Evolutionary conservation across 2,329 filamentous ascomycete species (phyloP), one percentile per base, ranked within the genome.

Genomic region (Diaporthe aspalathi): DNA sequence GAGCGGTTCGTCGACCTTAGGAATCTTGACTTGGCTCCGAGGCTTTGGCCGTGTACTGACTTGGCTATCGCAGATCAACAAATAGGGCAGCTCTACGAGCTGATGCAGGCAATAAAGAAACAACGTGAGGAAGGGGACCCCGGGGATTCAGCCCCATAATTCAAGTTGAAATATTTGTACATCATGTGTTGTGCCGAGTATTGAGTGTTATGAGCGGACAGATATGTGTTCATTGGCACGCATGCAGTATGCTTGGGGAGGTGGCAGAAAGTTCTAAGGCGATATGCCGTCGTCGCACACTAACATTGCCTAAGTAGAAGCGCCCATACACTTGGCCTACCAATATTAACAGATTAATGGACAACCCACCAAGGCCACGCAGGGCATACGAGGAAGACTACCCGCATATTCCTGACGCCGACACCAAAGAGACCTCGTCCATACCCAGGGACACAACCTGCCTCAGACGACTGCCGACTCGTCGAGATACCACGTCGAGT

Each of bases 1-100:
- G 94, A 98, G 93, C 80, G 95, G 94, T 97, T 81, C 76, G 91
- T 72, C 16, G 27, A 14, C 1, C 6, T 32, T 24, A 84, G 29
- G 22, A n/a, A 14, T 5, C 12, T 38, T 5, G 17, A 11, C 22
- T n/a, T 9, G 5, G 8, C 1, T 5, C 14, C 49, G 16, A 24
- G 11, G 2, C 29, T 20, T 27, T 50, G 14, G 5, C 68, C 75
- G 32, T 75, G 56, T 47, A 35, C 54, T 68, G 27, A 70, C 53
- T 68, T 54, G 69, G 53, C 20, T 3, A 22, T 3, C 32, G 14
- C 74, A 97, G 94, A 98, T 80, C 93, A 98, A 80, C 96, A 99
- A 83, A 85, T 98, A 67, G 93, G 92, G 1, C 96, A 99, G 81
- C 84, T 99, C 76, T 98, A 98, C 79, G 95, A 98, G 80, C 85